Conservation (phyloP, 495 filamentous ascomycete genomes). For the Hypoxylon lenormandii region DNA sequence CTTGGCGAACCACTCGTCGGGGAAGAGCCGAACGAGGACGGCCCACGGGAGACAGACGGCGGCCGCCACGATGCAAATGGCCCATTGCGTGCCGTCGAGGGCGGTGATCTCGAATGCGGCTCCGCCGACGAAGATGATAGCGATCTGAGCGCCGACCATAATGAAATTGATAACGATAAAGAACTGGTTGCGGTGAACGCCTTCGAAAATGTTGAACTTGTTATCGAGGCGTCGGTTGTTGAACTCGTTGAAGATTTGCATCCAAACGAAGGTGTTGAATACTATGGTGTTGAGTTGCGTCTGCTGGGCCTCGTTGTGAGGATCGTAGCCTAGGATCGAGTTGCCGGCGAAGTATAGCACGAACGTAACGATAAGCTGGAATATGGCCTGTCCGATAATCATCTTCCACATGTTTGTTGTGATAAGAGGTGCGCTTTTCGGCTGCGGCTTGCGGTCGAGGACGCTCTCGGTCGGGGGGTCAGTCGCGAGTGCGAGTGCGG, state of each 20-base stretch:
- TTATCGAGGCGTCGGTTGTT: slow-evolving; percentile 81
- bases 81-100: slow-evolving; percentile 78
- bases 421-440: slow-evolving; percentile 80
- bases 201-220: slow-evolving; percentile 89
- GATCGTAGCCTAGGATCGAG: slow-evolving; percentile 69
- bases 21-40: slow-evolving; percentile 77
- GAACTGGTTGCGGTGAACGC: slow-evolving; percentile 79
- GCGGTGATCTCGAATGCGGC: slow-evolving; percentile 72
- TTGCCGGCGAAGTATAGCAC: slow-evolving; percentile 79
- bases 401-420: slow-evolving; percentile 92
- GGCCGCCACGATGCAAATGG: slow-evolving; percentile 76
- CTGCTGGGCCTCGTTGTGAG: slow-evolving; percentile 45
- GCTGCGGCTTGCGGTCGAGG: slow-evolving; percentile 79
- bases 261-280: slow-evolving; percentile 94
- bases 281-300: slow-evolving; percentile 74
- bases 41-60: slow-evolving; percentile 77
- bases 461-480: slow-evolving; percentile 79
- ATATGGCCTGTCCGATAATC: slow-evolving; percentile 87
- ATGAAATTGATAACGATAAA: slow-evolving; percentile 84
- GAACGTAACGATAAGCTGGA: slow-evolving; percentile 82
- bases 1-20: slow-evolving; percentile 64
- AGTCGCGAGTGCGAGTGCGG: slow-evolving; percentile 89
- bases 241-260: slow-evolving; percentile 93
- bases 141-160: slow-evolving; percentile 83
- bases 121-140: slow-evolving; percentile 83